These are phyloP conservation scores for Aspergillus uvarum DNA, from an alignment of 2,329 filamentous ascomycete genomes.

Conservation along the genomic window DNA sequence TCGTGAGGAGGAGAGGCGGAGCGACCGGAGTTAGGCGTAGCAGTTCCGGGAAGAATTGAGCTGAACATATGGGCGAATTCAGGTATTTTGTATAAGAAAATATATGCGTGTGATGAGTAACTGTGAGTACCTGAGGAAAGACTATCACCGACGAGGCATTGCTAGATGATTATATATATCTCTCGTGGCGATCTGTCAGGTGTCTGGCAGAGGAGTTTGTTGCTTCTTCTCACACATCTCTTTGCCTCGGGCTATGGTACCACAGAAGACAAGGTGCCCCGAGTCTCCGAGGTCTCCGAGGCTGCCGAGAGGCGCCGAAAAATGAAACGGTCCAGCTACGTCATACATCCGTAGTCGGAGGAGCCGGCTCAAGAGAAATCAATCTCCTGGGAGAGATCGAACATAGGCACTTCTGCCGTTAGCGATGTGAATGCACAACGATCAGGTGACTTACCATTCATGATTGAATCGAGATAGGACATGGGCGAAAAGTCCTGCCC, in stretches of 20 bases:
- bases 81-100: not conserved
- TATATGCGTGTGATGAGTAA: not conserved
- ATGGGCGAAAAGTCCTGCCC: conserved; percentile 26
- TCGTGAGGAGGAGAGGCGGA: conserved; percentile 14
- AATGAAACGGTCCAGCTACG: not conserved
- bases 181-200: not conserved
- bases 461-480: conserved; percentile 31
- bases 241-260: not conserved
- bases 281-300: not conserved
- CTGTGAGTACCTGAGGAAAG: not conserved
- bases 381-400: conserved; percentile 23
- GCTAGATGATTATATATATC: not conserved
- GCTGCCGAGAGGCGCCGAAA: conserved; percentile 11
- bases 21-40: conserved; percentile 20
- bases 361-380: not conserved
- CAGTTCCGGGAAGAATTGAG: conserved; percentile 20
- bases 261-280: not conserved
- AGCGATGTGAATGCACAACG: not conserved
- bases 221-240: not conserved
- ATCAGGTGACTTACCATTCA: conserved; percentile 24
- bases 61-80: not conserved
- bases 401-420: conserved; percentile 22
- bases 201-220: not conserved
- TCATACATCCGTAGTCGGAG: not conserved
- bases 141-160: not conserved